These are phyloP conservation scores for Amylostereum areolatum DNA, from an alignment of 1,284 basidiomycete species.

Conservation along the genomic window DNA sequence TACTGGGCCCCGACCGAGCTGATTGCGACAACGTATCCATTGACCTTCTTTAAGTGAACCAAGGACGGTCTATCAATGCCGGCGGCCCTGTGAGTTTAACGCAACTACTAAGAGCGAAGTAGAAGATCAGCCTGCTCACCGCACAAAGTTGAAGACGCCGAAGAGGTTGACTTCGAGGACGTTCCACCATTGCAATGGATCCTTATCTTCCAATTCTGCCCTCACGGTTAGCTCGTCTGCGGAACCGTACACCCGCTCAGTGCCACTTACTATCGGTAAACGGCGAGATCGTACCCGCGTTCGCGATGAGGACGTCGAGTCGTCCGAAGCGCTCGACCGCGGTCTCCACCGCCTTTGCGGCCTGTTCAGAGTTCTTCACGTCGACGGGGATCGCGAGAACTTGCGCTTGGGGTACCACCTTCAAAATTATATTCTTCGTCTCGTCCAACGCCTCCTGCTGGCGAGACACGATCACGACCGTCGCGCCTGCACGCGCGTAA, in stretches of 20 bases:
- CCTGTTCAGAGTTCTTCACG: constrained; percentile 1
- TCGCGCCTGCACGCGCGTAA: constrained; percentile 8
- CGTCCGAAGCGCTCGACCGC: constrained; percentile 11
- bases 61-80: background rate
- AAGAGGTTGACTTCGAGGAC: constrained; percentile 8
- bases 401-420: background rate
- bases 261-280: background rate
- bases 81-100: constrained; percentile 1
- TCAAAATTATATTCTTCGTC: constrained; percentile 5
- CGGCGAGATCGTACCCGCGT: constrained; percentile 4
- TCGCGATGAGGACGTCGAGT: constrained; percentile 13
- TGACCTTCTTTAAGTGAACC: constrained; percentile 4
- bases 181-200: constrained; percentile 5
- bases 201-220: constrained; percentile 1
- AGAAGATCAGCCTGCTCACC: background rate
- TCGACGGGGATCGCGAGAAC: background rate
- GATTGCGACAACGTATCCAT: constrained; percentile 7
- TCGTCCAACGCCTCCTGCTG: constrained; percentile 3
- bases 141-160: constrained; percentile 5
- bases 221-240: no score
- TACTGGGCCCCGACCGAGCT: constrained; percentile 7
- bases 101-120: background rate
- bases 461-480: constrained; percentile 4
- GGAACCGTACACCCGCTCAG: no score
- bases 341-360: constrained; percentile 3